Conservation (phyloP, 192 early-diverging fungal genomes). For the Linnemannia schmuckeri region DNA sequence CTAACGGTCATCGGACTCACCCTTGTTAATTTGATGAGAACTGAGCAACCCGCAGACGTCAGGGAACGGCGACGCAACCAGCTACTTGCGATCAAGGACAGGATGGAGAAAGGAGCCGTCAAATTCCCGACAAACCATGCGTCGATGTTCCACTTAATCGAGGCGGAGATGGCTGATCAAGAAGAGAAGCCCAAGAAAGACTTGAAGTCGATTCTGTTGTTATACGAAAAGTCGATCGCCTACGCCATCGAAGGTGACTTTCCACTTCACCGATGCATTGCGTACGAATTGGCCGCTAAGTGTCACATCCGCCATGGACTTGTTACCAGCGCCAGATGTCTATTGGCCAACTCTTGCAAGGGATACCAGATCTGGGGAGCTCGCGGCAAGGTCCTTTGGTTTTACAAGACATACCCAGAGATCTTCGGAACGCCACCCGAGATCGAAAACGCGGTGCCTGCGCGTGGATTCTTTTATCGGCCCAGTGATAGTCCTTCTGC, state of each 20-base stretch:
- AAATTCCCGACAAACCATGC: constrained; percentile 52
- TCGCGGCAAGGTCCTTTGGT: constrained; percentile 40
- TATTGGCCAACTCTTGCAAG: constrained; percentile 34
- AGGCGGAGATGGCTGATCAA: constrained; percentile 52
- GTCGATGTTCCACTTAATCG: constrained; percentile 47
- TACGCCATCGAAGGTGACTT: constrained; percentile 38
- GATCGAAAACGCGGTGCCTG: not conserved
- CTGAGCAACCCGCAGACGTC: constrained; percentile 19
- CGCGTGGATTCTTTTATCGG: constrained; percentile 44
- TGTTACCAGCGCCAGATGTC: constrained; percentile 36
- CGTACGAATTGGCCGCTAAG: constrained; percentile 41
- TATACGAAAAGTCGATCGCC: constrained; percentile 45
- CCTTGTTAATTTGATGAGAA: constrained; percentile 31
- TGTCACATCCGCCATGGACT: constrained; percentile 42
- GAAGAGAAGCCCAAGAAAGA: constrained; percentile 3
- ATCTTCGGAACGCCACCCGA: constrained; percentile 33
- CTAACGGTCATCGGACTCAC: constrained; percentile 42
- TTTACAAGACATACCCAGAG: constrained; percentile 38
- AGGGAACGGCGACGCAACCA: not conserved
- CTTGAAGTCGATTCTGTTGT: constrained; percentile 19
- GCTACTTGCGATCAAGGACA: constrained; percentile 22
- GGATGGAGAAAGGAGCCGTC: constrained; percentile 25
- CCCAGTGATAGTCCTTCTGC: constrained; percentile 10
- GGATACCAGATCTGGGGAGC: constrained; percentile 49
- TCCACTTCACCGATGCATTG: constrained; percentile 26